These are phyloP conservation scores for Exophiala spinifera DNA, from an alignment of 2,329 filamentous ascomycete species.

Conservation along the genomic window DNA sequence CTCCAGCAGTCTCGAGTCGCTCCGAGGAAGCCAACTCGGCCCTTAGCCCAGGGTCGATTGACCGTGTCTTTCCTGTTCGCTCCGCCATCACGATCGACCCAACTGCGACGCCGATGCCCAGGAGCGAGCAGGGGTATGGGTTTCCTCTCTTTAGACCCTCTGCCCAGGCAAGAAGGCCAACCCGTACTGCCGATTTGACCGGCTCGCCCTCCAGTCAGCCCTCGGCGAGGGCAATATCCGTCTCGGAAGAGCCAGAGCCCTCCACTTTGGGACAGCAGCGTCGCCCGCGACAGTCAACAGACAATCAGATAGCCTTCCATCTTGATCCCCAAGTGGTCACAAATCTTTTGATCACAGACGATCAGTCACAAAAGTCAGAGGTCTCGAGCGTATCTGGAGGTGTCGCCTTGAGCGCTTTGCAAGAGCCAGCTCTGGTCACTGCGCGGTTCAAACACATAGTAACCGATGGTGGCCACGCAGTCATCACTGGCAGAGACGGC, in stretches of 20 bases:
- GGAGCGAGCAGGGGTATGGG: slow-evolving; percentile 7
- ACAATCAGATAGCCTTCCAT: not conserved
- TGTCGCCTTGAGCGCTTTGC: slow-evolving; percentile 3
- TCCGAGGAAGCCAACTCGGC: slow-evolving; percentile 10
- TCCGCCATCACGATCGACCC: slow-evolving; percentile 73
- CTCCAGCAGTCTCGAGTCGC: slow-evolving; percentile 1
- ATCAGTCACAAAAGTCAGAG: slow-evolving; percentile 16
- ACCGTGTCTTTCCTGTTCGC: slow-evolving; percentile 76
- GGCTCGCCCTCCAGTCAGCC: not conserved
- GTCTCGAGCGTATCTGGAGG: slow-evolving; percentile 21
- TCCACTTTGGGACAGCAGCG: not conserved
- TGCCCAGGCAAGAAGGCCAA: not conserved
- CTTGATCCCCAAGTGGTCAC: slow-evolving; percentile 7
- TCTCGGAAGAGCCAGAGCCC: slow-evolving; percentile 7
- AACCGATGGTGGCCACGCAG: slow-evolving; percentile 73
- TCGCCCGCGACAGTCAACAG: not conserved
- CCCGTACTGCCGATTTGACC: not conserved
- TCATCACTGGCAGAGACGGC: slow-evolving; percentile 75
- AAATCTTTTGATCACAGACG: slow-evolving; percentile 11
- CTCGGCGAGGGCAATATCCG: not conserved
- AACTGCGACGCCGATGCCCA: slow-evolving; percentile 35
- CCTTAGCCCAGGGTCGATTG: slow-evolving; percentile 36
- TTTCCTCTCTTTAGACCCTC: slow-evolving; percentile 18
- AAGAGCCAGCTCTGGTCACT: slow-evolving; percentile 53
- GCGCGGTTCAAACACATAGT: slow-evolving; percentile 74